Conservation (phyloP, 768 basidiomycete genomes). For the Floccularia luteovirens region DNA sequence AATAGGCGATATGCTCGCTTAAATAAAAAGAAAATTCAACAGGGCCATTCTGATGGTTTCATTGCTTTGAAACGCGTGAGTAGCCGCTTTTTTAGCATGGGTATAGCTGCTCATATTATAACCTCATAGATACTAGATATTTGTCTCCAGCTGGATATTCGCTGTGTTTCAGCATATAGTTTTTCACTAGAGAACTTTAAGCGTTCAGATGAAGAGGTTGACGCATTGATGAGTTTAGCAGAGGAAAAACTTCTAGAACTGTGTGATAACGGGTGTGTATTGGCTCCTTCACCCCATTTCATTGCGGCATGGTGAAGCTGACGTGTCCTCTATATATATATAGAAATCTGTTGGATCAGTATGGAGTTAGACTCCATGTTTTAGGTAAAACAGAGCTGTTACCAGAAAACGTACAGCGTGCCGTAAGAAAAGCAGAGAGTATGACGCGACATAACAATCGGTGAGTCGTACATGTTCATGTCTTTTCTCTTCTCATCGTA, state of each 20-base stretch:
- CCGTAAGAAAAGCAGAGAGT: constrained; percentile 62
- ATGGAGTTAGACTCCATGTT: constrained; percentile 81
- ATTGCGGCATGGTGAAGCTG: background rate
- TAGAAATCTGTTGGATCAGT: constrained; percentile 73
- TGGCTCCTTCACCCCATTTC: background rate
- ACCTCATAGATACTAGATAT: constrained; percentile 68
- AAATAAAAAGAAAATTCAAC: constrained; percentile 50
- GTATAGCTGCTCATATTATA: background rate
- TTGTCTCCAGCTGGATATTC: constrained; percentile 72
- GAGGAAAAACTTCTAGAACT: constrained; percentile 74
- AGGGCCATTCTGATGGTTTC: constrained; percentile 87
- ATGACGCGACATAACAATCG: constrained; percentile 68
- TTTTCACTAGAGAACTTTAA: constrained; percentile 98
- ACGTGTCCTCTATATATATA: background rate
- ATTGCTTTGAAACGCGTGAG: constrained; percentile 69
- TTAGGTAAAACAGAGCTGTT: constrained; percentile 73
- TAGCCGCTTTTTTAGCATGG: constrained; percentile 5
- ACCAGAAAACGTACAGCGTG: constrained; percentile 65
- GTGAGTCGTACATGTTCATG: constrained; percentile 29
- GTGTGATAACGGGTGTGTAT: constrained; percentile 67
- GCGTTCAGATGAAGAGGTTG: constrained; percentile 77
- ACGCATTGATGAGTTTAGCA: constrained; percentile 80
- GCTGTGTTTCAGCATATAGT: constrained; percentile 91
- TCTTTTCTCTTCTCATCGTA: constrained; percentile 1
- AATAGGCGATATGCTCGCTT: constrained; percentile 85